A percentile compares a stretch with the other conserved stretches of the same genome.
These are phyloP conservation scores for Picocystis sp. DNA, from an alignment of 163 green algal genomes.

Conservation along the genomic window DNA sequence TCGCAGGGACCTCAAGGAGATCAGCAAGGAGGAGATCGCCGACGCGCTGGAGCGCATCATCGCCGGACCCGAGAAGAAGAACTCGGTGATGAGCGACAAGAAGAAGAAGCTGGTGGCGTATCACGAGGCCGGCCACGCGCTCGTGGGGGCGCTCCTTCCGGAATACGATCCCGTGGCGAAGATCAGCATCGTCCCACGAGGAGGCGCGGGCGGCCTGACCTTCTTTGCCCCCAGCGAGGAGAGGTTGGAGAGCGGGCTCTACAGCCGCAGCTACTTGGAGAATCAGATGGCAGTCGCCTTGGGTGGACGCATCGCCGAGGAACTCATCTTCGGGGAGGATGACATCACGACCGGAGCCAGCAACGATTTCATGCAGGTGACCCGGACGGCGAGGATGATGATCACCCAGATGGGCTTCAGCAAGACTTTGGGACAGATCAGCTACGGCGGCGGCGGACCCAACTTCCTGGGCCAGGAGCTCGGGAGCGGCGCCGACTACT, in stretches of 20 bases:
- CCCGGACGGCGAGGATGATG: constrained; percentile 86
- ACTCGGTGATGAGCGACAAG: constrained; percentile 80
- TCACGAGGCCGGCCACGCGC: constrained; percentile 73
- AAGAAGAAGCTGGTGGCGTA: constrained; percentile 94
- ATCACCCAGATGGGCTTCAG: constrained; percentile 86
- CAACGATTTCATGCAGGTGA: constrained; percentile 90
- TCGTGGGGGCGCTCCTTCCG: constrained; percentile 86
- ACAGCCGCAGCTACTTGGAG: constrained; percentile 26
- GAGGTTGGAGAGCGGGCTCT: constrained; percentile 87
- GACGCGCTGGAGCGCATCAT: constrained; percentile 98
- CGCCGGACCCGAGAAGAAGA: constrained; percentile 93
- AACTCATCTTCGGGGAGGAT: constrained; percentile 97
- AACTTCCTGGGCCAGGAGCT: constrained; percentile 70
- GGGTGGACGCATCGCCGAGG: constrained; percentile 92
- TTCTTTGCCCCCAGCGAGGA: constrained; percentile 97
- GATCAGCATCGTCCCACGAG: constrained; percentile 96
- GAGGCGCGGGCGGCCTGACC: constrained; percentile 83
- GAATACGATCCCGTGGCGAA: constrained; percentile 99
- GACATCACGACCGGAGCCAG: constrained; percentile 88
- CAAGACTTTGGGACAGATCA: constrained; percentile 87
- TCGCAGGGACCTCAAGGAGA: constrained; percentile 84
- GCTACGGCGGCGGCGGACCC: constrained; percentile 41
- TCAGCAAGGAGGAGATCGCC: constrained; percentile 96
- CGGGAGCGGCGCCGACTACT: constrained; percentile 24
- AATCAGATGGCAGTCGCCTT: constrained; percentile 82